Base-by-base conservation (phyloP, 331 rosid species). In the Malus hybrid region DNA sequence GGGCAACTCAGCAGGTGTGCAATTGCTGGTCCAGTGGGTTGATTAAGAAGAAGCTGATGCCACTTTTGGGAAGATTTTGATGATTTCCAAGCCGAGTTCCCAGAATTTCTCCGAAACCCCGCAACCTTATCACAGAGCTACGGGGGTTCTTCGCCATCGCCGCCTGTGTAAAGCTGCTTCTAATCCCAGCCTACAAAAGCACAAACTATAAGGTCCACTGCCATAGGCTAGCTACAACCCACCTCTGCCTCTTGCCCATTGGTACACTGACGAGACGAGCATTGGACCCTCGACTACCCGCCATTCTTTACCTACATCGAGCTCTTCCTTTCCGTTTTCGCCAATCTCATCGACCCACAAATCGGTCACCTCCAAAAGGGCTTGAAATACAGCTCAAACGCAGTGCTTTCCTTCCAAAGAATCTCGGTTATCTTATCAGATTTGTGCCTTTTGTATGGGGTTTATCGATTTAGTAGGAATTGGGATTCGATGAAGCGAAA, bases 221-320 rank as follows among this genome's bases (percentile, higher is more conserved):
- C 67, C 87, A 92, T 28, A 87, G 97, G 97, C 83, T 92, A 2
- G 96, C 97, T 59, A 46, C 87, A 34, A 92, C 99, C 6, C 90
- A 92, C 79, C 97, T 66, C 93, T 94, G 20, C 97, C 96, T 69
- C 92, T 92, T 72, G 83, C 96, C 1, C 89, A 73, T 56, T 94
- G 99, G 99, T 94, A 92, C 80, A 79, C 65, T 7, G 88, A 94
- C 61, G 91, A 92, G 80, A 88, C 95, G 52, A 94, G 99, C 83
- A 90, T 87, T 34, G 98, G 98, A 93, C 98, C 55, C 93, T 93
- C 33, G 98, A 93, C 70, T 93, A 91, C 64, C 98, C 98, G 0
- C 93, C 97, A 2, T 90, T 94, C 76, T 94, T 94, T 27, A 92
- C 93, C 36, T 87, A 86, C 82, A 88, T 90, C 27, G 97, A 94